Percentiles rank a stretch among this genome's conserved stretches.
phyloP scores from a whole-genome alignment of 768 basidiomycete species.

The Lyophyllum shimeji region DNA sequence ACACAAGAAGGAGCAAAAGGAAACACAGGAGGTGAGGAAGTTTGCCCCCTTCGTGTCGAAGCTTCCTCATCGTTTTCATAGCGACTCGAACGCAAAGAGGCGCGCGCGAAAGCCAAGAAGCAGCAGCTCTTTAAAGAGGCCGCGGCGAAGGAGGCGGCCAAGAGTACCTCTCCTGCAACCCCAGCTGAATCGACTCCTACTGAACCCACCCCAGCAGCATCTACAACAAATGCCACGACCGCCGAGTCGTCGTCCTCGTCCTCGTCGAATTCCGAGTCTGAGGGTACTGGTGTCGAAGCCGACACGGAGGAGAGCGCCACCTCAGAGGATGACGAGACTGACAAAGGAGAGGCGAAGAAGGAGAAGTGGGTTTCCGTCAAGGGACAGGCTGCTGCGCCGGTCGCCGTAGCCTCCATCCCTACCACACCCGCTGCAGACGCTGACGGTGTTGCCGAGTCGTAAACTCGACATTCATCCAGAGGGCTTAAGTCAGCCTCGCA shows the following conservation, averaged over 20 bases:
- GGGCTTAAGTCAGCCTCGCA: conserved; percentile 1
- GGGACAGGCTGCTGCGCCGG: conserved; percentile 32
- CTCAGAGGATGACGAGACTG: conserved; percentile 72
- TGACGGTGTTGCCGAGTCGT: too few relatives aligned
- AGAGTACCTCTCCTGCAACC: conserved; percentile 37
- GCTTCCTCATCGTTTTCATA: conserved; percentile 19
- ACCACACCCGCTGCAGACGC: conserved; percentile 15
- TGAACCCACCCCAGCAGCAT: conserved; percentile 32
- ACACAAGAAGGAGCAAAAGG: conserved; percentile 50
- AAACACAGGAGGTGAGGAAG: conserved; percentile 52
- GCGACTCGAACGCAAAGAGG: conserved; percentile 58
- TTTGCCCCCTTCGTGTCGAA: conserved; percentile 3
- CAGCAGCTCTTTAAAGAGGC: conserved; percentile 26
- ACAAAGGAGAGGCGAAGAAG: conserved; percentile 42
- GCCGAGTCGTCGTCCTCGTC: conserved; percentile 35
- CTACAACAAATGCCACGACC: conserved; percentile 16
- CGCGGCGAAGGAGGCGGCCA: conserved; percentile 31
- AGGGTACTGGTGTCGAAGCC: conserved; percentile 64
- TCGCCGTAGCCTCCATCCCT: conserved; percentile 19
- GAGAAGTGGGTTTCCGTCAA: conserved; percentile 84
- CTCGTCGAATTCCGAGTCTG: conserved; percentile 57
- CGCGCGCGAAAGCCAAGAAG: conserved; percentile 55
- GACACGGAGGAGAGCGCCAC: conserved; percentile 78
- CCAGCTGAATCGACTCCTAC: conserved; percentile 30
- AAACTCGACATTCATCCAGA: conserved; percentile 6